phyloP scores from a whole-genome alignment of 1,284 basidiomycete species.

The Trichosporon inkin region DNA sequence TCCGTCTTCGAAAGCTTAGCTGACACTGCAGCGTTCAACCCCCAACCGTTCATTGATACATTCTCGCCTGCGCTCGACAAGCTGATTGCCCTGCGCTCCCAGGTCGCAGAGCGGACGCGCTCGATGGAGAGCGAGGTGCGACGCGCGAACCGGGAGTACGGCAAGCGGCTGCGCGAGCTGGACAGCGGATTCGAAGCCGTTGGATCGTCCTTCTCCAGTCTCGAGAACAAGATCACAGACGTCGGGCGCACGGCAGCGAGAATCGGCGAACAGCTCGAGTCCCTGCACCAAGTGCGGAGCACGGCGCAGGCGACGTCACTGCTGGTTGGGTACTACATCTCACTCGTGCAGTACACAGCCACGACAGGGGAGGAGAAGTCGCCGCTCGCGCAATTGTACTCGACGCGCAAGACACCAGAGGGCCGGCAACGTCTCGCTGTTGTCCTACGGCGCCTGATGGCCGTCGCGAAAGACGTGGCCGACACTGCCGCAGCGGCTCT shows the following conservation, averaged over 20 bases:
- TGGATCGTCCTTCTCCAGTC: slow-evolving; percentile 72
- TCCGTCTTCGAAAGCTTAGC: not conserved
- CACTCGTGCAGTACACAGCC: slow-evolving; percentile 81
- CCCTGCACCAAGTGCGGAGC: slow-evolving; percentile 85
- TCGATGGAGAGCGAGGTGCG: slow-evolving; percentile 88
- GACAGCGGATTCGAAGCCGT: slow-evolving; percentile 90
- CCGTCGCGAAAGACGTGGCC: slow-evolving; percentile 74
- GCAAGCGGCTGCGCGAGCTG: slow-evolving; percentile 84
- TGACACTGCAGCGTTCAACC: slow-evolving; percentile 71
- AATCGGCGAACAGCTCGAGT: slow-evolving; percentile 95
- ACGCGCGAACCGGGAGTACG: slow-evolving; percentile 87
- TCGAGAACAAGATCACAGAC: slow-evolving; percentile 83
- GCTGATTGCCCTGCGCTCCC: slow-evolving; percentile 75
- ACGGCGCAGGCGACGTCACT: slow-evolving; percentile 91
- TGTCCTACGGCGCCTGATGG: slow-evolving; percentile 78
- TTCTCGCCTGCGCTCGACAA: slow-evolving; percentile 87
- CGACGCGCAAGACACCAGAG: slow-evolving; percentile 63
- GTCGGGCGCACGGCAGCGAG: slow-evolving; percentile 91
- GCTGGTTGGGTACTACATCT: slow-evolving; percentile 92
- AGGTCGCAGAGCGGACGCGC: slow-evolving; percentile 82
- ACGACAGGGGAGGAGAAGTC: slow-evolving; percentile 40
- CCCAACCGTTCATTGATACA: slow-evolving; percentile 83
- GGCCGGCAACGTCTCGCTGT: slow-evolving; percentile 86
- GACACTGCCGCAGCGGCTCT: slow-evolving; percentile 41
- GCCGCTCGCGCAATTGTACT: slow-evolving; percentile 45